Conservation (phyloP, 2,329 filamentous ascomycete genomes). For the Trichoderma pleuroti region DNA sequence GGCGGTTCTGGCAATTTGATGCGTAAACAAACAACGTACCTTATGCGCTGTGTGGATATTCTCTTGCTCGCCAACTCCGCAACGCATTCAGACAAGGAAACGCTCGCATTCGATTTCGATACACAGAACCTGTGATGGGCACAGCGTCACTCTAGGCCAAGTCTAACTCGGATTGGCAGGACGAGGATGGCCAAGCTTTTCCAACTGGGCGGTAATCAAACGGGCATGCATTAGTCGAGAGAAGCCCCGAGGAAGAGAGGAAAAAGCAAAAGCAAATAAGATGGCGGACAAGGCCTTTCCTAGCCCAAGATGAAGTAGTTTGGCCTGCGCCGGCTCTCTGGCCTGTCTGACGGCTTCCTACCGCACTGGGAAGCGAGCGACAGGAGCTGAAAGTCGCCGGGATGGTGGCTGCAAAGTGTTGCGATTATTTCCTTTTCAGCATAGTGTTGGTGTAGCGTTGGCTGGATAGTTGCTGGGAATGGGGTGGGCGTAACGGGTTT, state of each 20-base stretch:
- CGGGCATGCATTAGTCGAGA: background rate
- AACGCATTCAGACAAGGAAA: background rate
- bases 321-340: background rate
- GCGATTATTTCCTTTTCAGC: background rate
- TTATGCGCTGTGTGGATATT: background rate
- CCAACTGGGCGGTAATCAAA: background rate
- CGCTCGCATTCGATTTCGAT: background rate
- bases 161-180: background rate
- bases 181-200: background rate
- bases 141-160: background rate
- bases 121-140: background rate
- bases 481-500: background rate
- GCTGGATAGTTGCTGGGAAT: background rate
- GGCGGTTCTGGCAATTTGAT: background rate
- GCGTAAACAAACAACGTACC: background rate
- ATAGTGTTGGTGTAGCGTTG: background rate
- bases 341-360: background rate
- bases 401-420: background rate
- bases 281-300: background rate
- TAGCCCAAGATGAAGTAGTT: background rate
- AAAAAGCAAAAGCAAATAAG: background rate
- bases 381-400: background rate
- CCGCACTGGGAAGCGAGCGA: background rate
- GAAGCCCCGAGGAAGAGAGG: background rate
- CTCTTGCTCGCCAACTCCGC: background rate